These are phyloP conservation scores for Colletotrichum tropicicola DNA, from an alignment of 2,329 filamentous ascomycete genomes.

Conservation along the genomic window DNA sequence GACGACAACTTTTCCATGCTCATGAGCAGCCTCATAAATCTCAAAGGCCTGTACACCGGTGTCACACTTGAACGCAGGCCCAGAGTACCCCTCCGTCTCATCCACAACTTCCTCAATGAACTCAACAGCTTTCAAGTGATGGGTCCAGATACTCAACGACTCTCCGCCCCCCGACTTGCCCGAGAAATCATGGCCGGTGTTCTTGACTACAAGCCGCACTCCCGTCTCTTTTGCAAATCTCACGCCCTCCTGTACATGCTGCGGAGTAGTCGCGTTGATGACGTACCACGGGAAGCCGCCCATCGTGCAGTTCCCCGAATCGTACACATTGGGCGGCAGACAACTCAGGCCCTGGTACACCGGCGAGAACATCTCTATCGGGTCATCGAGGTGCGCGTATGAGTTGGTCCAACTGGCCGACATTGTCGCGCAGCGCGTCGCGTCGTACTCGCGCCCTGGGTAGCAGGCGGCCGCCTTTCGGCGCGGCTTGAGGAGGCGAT, in stretches of 20 bases:
- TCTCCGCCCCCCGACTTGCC: conserved; percentile 10
- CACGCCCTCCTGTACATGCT: conserved; percentile 16
- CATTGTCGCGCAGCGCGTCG: not conserved
- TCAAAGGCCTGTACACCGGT: conserved; percentile 1
- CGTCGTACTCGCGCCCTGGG: conserved; percentile 1
- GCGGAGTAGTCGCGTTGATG: not conserved
- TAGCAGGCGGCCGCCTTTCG: conserved; percentile 15
- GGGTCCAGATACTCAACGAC: conserved; percentile 21
- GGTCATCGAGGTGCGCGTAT: conserved; percentile 14
- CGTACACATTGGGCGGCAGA: conserved; percentile 10
- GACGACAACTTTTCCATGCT: not conserved
- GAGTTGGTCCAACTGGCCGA: conserved; percentile 10
- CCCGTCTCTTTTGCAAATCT: conserved; percentile 13
- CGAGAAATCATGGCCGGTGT: conserved; percentile 14
- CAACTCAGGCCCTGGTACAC: conserved; percentile 19
- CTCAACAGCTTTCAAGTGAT: conserved; percentile 5
- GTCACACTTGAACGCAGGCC: conserved; percentile 9
- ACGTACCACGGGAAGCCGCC: conserved; percentile 18
- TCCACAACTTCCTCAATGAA: not conserved
- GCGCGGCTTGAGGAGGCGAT: conserved; percentile 12
- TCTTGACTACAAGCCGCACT: conserved; percentile 17
- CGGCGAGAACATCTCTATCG: conserved; percentile 15
- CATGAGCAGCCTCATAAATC: not conserved
- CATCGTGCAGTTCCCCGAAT: conserved; percentile 21
- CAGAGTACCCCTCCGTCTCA: not conserved